Base-by-base conservation (phyloP, 805 yeast species). In the Lachancea waltii region DNA sequence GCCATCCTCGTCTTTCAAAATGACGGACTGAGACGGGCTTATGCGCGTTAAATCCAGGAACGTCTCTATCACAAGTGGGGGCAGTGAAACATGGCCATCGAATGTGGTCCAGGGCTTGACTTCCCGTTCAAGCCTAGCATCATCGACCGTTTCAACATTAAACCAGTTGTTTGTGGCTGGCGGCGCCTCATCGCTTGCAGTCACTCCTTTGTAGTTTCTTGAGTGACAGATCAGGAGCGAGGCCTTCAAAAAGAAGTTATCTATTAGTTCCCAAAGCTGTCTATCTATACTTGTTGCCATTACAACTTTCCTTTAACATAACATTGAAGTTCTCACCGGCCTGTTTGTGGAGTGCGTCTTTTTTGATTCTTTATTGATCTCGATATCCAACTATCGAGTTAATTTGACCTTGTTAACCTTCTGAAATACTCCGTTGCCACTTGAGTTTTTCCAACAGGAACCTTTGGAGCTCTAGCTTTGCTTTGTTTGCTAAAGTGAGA, bases 11-110 rank as follows among this genome's bases (percentile, higher is more conserved):
- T 81, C 89, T 20, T 65, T 65, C 27, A 84, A 57, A 23, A 77
- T 71, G 21, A 84, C 67, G 15, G 77, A 67, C 45, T 81, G 85
- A 29, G 74, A 72, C 1, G 77, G 59, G 5, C 72, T 61, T 33
- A 83, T 56, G 16, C 65, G 69, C 16, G 84, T 63, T 38, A 85
- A 65, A 53, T 85, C 94, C 40, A 86, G 65, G 48, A 72, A 83
- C 0, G 92, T 79, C 57, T 92, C 98, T 18, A 92, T 70, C 11
- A 92, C 84, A 58, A 92, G 68, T 1, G 97, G 95, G 1, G 95
- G 85, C 11, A 79, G 58, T n/a, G 49, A 40, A 15, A 47, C 42
- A 15, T 33, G 40, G 26, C 75, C 63, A 40, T 75, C 75, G 15
- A 77, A 53, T 50, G 78, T 72, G 53, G 78, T 77, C 90, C 90